Evolutionary conservation across 2,329 filamentous ascomycete species (phyloP).

Genomic region (Claviceps pusilla): DNA sequence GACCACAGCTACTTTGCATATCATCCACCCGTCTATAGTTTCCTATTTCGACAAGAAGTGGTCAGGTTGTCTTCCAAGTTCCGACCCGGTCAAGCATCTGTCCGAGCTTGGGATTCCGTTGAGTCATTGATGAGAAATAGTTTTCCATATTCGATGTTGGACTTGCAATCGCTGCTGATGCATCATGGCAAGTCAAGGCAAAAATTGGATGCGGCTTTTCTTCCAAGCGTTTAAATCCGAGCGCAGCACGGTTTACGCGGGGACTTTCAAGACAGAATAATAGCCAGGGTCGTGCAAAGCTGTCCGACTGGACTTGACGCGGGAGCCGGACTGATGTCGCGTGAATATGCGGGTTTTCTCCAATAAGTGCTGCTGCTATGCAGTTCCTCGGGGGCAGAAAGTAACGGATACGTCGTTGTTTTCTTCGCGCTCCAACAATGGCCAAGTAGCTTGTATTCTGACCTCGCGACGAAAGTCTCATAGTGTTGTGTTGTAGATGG

Average conservation of each 20-base stretch:
- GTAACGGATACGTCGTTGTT: not conserved
- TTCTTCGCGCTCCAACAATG: conserved; percentile 22
- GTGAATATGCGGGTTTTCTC: not conserved
- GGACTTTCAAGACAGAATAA: conserved; percentile 1
- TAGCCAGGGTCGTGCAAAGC: conserved; percentile 13
- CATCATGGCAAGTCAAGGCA: not conserved
- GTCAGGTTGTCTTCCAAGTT: not conserved
- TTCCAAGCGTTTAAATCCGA: not conserved
- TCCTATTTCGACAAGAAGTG: not conserved
- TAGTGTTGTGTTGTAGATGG: not conserved
- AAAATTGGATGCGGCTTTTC: not conserved
- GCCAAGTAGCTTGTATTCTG: not conserved
- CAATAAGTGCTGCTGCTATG: not conserved
- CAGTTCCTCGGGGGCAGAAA: conserved; percentile 9
- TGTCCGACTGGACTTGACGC: conserved; percentile 31
- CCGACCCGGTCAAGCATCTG: not conserved
- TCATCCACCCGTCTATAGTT: not conserved
- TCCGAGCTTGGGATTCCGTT: not conserved
- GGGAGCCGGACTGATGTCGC: conserved; percentile 16
- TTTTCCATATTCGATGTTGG: not conserved
- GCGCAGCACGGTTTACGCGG: not conserved
- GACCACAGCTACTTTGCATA: not conserved
- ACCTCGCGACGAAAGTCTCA: not conserved
- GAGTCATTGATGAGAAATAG: not conserved
- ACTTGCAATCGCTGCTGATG: not conserved